phyloP scores from a whole-genome alignment of 352 stramenopile genomes.

The Blastocystis sp. region DNA sequence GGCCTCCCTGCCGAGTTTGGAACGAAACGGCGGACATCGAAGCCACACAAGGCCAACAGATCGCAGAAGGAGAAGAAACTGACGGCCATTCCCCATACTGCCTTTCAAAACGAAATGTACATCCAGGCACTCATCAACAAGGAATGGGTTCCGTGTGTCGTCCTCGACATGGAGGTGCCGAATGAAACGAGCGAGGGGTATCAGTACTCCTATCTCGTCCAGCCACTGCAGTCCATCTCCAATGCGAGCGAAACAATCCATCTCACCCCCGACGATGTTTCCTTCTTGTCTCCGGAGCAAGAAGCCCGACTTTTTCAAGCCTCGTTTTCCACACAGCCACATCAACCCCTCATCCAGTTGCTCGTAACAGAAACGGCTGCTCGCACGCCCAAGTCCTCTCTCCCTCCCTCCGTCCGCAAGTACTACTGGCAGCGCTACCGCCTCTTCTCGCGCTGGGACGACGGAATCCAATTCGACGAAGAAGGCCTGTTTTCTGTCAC shows the following conservation, averaged over 20 bases:
- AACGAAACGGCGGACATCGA: not conserved
- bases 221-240: not conserved
- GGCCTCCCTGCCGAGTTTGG: conserved; percentile 48
- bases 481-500: conserved; percentile 89
- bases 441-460: conserved; percentile 84
- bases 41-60: not conserved
- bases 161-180: conserved; percentile 27
- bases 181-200: not conserved
- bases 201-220: not conserved
- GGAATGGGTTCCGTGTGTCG: conserved; percentile 12
- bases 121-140: not conserved
- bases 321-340: not conserved
- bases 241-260: not conserved
- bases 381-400: not conserved
- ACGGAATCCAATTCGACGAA: conserved; percentile 84
- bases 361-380: not conserved
- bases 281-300: conserved; percentile 14
- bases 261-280: not conserved
- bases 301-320: not conserved
- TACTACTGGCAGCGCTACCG: conserved; percentile 84
- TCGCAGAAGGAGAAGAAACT: not conserved
- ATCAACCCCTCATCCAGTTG: not conserved
- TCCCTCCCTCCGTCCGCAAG: conserved; percentile 75
- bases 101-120: conserved; percentile 8
- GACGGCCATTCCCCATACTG: not conserved